These are phyloP conservation scores for Sclerotinia glacialis DNA, from an alignment of 2,329 filamentous ascomycete genomes.

Conservation along the genomic window DNA sequence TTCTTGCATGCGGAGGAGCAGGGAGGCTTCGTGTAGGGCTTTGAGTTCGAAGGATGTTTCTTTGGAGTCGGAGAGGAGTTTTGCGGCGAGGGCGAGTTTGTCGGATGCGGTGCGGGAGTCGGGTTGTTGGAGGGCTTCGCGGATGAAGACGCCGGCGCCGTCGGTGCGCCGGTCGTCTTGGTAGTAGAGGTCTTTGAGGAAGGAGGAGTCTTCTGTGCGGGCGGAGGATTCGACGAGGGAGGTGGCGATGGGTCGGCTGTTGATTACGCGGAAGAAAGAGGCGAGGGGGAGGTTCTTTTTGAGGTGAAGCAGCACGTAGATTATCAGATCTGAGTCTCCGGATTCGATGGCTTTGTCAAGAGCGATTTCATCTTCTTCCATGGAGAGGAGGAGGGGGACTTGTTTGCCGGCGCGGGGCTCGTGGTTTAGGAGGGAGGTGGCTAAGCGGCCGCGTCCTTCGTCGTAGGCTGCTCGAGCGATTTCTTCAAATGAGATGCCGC, in stretches of 20 bases:
- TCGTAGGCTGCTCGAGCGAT: conserved; percentile 93
- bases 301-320: conserved; percentile 80
- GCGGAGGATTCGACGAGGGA: conserved; percentile 87
- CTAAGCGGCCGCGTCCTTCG: conserved; percentile 83
- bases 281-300: conserved; percentile 89
- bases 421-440: conserved; percentile 87
- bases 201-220: conserved; percentile 67
- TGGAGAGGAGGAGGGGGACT: conserved; percentile 85
- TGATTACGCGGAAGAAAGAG: conserved; percentile 89
- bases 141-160: conserved; percentile 81
- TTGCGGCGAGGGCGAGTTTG: conserved; percentile 83
- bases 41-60: conserved; percentile 73
- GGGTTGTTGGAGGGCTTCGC: conserved; percentile 74
- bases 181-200: conserved; percentile 95
- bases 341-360: conserved; percentile 96
- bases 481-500: conserved; percentile 91
- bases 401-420: conserved; percentile 94
- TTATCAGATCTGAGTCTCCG: conserved; percentile 90
- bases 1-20: conserved; percentile 82
- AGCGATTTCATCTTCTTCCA: conserved; percentile 94
- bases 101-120: conserved; percentile 70
- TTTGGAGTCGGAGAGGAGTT: conserved; percentile 78
- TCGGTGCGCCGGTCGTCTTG: conserved; percentile 91
- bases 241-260: conserved; percentile 77
- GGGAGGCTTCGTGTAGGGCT: conserved; percentile 74